Evolutionary conservation across 1,139 yeast species (phyloP), one percentile per base, ranked within the genome.

Genomic region (Oligophagozyma castellii): DNA sequence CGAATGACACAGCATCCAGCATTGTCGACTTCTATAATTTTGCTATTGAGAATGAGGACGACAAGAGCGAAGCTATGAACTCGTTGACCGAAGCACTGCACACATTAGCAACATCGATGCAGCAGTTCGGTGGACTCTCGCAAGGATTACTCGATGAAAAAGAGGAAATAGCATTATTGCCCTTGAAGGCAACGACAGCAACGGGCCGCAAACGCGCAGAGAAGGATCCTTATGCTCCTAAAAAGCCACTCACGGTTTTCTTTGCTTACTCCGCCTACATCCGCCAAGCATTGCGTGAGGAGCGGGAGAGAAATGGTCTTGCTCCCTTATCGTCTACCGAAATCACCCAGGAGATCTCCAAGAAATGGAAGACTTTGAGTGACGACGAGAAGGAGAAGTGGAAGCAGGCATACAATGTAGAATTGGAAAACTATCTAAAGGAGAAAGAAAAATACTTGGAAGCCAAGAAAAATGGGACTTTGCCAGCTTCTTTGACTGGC

Each of bases 1-100:
- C 93, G 26, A 71, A 67, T 39, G 84, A 77, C 33, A 80, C 89
- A 27, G 81, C 92, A 23, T 60, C 72, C 25, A 84, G 89, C 19
- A 71, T 86, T 21, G 70, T 79, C 36, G 74, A 73, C 46, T 78
- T 77, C 55, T 77, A 74, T 63, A 73, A 73, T 45, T 61, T 65
- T 15, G 58, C 70, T 19, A 54, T 53, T 28, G 52, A 46, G 15
- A 56, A 52, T 35, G 56, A 52, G 34, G 55, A 51, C 19, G 56
- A 51, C 33, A 46, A 45, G 35, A 38, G 49, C 11, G 56, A 52
- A 31, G 56, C 57, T 4, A 51, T 52, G 35, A 43, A 51, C 3
- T 48, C 52, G n/a, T 31, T 53, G 30, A 48, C 55, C 3, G 55
- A 53, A 35, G 46, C 58, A 12, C 32, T 53, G 27, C 53, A 47